Conservation (phyloP, 768 basidiomycete species). For the Phallus indusiatus region DNA sequence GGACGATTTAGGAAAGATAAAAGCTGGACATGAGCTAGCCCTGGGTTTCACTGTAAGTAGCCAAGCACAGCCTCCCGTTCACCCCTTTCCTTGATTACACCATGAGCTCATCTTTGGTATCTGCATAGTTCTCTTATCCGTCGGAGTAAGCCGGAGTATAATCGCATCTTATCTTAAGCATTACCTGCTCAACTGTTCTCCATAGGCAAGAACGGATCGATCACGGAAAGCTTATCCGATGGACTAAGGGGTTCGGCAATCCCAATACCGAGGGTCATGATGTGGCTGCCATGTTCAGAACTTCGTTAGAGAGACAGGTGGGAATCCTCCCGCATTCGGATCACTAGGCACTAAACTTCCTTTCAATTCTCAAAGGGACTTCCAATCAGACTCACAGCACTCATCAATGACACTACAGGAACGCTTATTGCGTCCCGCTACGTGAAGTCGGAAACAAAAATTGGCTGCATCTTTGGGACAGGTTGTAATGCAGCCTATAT, state of each 20-base stretch:
- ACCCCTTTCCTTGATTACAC: slow-evolving; percentile 5
- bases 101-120: slow-evolving; percentile 7
- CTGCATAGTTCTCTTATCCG: slow-evolving; percentile 92
- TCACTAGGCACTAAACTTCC: background rate
- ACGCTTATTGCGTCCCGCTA: slow-evolving; percentile 96
- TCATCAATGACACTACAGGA: slow-evolving; percentile 98
- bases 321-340: slow-evolving; percentile 15
- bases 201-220: slow-evolving; percentile 87
- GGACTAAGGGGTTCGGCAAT: slow-evolving; percentile 99
- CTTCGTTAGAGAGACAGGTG: slow-evolving; percentile 70
- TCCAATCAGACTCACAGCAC: slow-evolving; percentile 72
- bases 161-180: background rate
- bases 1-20: slow-evolving; percentile 36
- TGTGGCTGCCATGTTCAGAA: slow-evolving; percentile 87
- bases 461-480: slow-evolving; percentile 95
- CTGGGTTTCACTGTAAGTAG: slow-evolving; percentile 88
- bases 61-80: background rate
- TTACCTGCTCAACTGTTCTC: background rate
- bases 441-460: slow-evolving; percentile 82
- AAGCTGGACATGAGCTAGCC: slow-evolving; percentile 40
- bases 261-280: slow-evolving; percentile 86
- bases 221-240: slow-evolving; percentile 88
- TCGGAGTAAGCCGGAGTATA: slow-evolving; percentile 54
- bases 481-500: slow-evolving; percentile 98
- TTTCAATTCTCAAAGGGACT: slow-evolving; percentile 46